Conservation (phyloP, 2,329 filamentous ascomycete genomes). For the Calonectria leucothoes region DNA sequence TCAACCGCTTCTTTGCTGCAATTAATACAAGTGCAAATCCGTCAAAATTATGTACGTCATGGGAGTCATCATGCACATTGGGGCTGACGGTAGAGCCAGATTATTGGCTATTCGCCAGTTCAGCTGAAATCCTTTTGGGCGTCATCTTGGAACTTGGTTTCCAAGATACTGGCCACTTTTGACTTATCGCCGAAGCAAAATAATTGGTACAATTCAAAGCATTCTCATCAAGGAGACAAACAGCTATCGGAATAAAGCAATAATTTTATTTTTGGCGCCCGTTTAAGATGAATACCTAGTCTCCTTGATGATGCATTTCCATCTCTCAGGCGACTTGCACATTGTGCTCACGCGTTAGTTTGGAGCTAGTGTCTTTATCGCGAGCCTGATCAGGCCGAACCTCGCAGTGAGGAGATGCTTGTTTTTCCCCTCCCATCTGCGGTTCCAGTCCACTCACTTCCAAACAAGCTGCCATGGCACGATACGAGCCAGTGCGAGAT, state of each 20-base stretch:
- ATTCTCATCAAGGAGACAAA: background rate
- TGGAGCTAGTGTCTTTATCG: too few relatives aligned
- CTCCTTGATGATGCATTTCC: background rate
- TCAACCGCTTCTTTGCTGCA: too few relatives aligned
- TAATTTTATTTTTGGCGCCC: background rate
- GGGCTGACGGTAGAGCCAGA: background rate
- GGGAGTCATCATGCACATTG: background rate
- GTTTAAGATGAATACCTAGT: background rate
- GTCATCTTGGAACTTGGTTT: background rate
- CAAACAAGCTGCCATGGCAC: background rate
- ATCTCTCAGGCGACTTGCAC: background rate
- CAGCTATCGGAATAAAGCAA: background rate
- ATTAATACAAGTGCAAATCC: background rate
- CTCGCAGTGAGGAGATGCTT: background rate
- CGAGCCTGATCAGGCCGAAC: background rate
- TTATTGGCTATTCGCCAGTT: background rate
- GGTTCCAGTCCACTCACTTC: background rate
- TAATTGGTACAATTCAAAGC: background rate
- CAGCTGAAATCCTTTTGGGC: background rate
- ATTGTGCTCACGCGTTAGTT: background rate
- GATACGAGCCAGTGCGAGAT: background rate
- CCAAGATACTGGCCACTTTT: too few relatives aligned
- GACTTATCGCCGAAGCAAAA: background rate
- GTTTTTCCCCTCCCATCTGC: background rate
- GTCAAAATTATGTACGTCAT: background rate